Evolutionary conservation across 306 rosid genomes (phyloP), one percentile per base, ranked within the genome.

Genomic region (Dryas drummondii): DNA sequence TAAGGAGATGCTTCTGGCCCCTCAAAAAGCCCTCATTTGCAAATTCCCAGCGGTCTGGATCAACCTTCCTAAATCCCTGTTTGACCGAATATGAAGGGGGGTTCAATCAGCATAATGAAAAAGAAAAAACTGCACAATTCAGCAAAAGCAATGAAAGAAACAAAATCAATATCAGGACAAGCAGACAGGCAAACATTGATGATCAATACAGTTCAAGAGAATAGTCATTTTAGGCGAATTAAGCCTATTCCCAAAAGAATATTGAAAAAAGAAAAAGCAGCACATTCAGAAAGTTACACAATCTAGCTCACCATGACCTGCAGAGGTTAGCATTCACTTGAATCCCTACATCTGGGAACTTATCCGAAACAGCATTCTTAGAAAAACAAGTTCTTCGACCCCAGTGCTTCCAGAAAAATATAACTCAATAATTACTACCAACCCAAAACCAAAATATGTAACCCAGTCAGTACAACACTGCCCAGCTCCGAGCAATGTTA

Each of bases 21-120:
- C 93, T 88, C 86, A 94, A 82, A 80, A 94, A 94, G 44, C 93
- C 97, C 82, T 92, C 99, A 73, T 94, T 90, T 49, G 99, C 99
- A 84, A 94, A 94, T 80, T 94, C 99, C 99, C 99, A 94, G 66
- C 96, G 93, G 78, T 94, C 99, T 48, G 99, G 99, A 88, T 94
- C 97, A 27, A 94, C 97, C 83, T 94, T 94, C 85, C 97, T 91
- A 69, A 94, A 94, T 59, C 99, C 99, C 99, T 94, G 81, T 69
- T 81, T 22, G 49, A 82, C 59, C 45, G 15, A 71, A 45, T 66
- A 54, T 42, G 19, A 66, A 26, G 32, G 54, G 65, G n/a, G 63
- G 66, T 44, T 32, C 57, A 40, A 67, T 54, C 50, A 59, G 59
- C 63, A 74, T 37, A 56, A 82, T 47, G 27, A 49, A 47, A 58